Base-by-base conservation (phyloP, 139 green algal species). In the Volvox africanus region DNA sequence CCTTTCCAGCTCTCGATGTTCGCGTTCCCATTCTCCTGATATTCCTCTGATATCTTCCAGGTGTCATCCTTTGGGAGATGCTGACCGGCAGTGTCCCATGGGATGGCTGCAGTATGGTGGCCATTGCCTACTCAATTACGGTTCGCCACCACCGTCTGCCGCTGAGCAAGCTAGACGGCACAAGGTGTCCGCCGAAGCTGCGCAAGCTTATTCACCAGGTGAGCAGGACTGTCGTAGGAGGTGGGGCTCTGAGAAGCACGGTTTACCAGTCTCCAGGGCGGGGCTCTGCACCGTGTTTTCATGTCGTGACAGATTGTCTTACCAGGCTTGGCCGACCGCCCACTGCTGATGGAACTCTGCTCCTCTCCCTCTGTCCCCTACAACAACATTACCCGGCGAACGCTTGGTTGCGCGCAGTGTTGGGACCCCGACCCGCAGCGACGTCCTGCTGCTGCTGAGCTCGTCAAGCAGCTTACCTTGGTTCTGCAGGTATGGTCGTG, bases 91-190 rank as follows among this genome's bases (percentile, higher is more conserved):
- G 50, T 26, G 73, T 90, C 28, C 87, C 87, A 13, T 91, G 86
- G 86, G 86, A 90, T 26, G 86, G 86, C n/a, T 90, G 86, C 86
- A 77, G 50, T 69, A 90, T 90, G 86, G 86, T 90, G 71, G 86
- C 86, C 86, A 90, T 90, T 55, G 86, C 86, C 50, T 90, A 90
- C 86, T 84, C 73, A 13, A 90, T 90, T 55, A 90, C 86, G 21
- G 86, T 90, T 55, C 86, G 86, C 26, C 86, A 90, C 86, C 86
- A 90, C 73, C 86, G 86, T 18, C 86, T 90, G 86, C 86, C 86
- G 86, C 69, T 90, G 1, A 75, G 36, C 71, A 90, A 90, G 86
- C 86, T 90, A 32, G 86, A 90, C 50, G 71, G 44, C n/a, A 28
- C 1, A 19, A 50, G 86, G 30, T 90, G 86, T 75, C 86, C 86